Evolutionary conservation across 176 grass and related monocot genomes (phyloP).

Genomic region (Triticum urartu): DNA sequence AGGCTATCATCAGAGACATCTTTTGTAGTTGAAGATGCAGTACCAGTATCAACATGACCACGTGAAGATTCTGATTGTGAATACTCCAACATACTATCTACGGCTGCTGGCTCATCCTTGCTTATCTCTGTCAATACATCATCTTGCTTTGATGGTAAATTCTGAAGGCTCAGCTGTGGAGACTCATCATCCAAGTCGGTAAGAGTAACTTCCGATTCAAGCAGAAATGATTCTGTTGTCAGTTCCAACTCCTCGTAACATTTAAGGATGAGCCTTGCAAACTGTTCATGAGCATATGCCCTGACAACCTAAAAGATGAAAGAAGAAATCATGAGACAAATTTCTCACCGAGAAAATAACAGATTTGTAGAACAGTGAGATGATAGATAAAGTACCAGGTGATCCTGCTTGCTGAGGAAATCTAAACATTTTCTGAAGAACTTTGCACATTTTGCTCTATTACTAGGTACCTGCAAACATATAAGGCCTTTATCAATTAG

Average conservation of each 20-base stretch:
- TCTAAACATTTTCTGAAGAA: slow-evolving; percentile 97
- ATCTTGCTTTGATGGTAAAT: slow-evolving; percentile 50
- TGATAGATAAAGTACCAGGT: slow-evolving; percentile 60
- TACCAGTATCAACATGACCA: slow-evolving; percentile 27
- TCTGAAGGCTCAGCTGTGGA: slow-evolving; percentile 70
- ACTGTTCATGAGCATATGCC: slow-evolving; percentile 95
- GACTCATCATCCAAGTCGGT: slow-evolving; percentile 83
- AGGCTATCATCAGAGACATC: slow-evolving; percentile 47
- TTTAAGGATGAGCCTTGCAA: slow-evolving; percentile 92
- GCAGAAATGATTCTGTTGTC: slow-evolving; percentile 71
- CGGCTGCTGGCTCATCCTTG: slow-evolving; percentile 18
- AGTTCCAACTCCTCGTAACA: slow-evolving; percentile 95
- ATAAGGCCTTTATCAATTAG: slow-evolving; percentile 18
- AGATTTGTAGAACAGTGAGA: not conserved
- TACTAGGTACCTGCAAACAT: slow-evolving; percentile 72
- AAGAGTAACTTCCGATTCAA: slow-evolving; percentile 90
- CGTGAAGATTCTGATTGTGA: slow-evolving; percentile 28
- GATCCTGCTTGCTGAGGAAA: slow-evolving; percentile 94
- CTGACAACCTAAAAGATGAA: slow-evolving; percentile 65
- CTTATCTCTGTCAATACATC: slow-evolving; percentile 29
- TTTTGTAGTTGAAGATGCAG: slow-evolving; percentile 39
- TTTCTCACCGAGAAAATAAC: not conserved
- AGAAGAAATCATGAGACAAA: slow-evolving; percentile 5
- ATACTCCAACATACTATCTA: slow-evolving; percentile 39
- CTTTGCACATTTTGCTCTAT: slow-evolving; percentile 81